A percentile compares a stretch with the other conserved stretches of the same genome.
Evolutionary conservation across 78 protist genomes (phyloP).

Genomic region (Corallochytrium limacisporum): DNA sequence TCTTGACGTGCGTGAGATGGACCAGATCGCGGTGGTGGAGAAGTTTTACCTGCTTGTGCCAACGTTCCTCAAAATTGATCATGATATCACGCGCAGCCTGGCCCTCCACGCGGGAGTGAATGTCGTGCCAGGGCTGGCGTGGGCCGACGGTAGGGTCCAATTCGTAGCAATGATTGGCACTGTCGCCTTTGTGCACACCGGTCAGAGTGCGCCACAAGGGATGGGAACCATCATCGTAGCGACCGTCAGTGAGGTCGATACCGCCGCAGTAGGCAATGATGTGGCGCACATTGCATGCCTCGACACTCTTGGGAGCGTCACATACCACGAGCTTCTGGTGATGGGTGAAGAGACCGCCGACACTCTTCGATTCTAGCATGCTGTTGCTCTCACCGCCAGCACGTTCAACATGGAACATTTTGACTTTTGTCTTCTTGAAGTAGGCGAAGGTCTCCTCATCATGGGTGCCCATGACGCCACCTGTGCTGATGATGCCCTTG

Average conservation of each 20-base stretch:
- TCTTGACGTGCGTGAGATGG: not conserved
- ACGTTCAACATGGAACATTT: no score
- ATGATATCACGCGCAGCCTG: conserved; percentile 28
- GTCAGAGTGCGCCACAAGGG: not conserved
- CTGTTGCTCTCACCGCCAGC: no score
- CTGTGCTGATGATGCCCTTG: not conserved
- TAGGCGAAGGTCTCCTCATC: conserved; percentile 15
- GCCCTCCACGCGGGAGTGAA: conserved; percentile 22
- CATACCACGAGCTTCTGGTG: not conserved
- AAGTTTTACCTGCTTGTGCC: conserved; percentile 9
- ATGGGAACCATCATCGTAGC: conserved; percentile 8
- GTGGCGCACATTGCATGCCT: not conserved
- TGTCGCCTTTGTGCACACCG: not conserved
- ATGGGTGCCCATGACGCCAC: conserved; percentile 17
- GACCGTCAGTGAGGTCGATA: not conserved
- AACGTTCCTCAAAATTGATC: conserved; percentile 22
- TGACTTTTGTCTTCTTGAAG: conserved; percentile 6
- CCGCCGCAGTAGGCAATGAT: conserved; percentile 6
- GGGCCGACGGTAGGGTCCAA: not conserved
- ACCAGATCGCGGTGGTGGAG: not conserved
- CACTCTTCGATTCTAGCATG: no score
- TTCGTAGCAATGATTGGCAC: not conserved
- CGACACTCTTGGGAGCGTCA: not conserved
- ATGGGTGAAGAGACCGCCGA: conserved; percentile 1
- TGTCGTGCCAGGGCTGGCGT: conserved; percentile 33